These are phyloP conservation scores for Ophiostoma angusticollis DNA, from an alignment of 2,329 filamentous ascomycete species.

Conservation along the genomic window DNA sequence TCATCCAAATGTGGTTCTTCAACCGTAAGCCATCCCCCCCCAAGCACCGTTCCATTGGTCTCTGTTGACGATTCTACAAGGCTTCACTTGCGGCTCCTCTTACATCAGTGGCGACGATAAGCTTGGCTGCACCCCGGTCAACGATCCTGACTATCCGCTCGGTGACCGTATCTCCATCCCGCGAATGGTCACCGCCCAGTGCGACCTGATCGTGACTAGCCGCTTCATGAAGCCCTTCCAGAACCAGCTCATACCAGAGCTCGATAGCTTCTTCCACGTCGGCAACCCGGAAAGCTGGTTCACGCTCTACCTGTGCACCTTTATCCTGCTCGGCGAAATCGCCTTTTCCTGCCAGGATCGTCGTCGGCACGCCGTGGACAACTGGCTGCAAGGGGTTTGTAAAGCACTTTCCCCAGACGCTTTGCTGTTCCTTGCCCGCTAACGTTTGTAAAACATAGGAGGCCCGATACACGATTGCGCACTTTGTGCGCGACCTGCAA, in stretches of 20 bases:
- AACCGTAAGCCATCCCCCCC: slow-evolving; percentile 26
- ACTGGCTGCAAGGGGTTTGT: slow-evolving; percentile 15
- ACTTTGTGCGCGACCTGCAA: slow-evolving; percentile 32
- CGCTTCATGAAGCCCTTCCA: slow-evolving; percentile 24
- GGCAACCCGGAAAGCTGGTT: slow-evolving; percentile 23
- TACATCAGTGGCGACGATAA: slow-evolving; percentile 28
- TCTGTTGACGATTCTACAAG: slow-evolving; percentile 19
- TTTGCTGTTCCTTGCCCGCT: neutral
- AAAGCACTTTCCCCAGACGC: neutral
- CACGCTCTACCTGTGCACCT: slow-evolving; percentile 27
- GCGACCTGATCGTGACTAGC: slow-evolving; percentile 29
- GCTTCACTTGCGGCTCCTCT: slow-evolving; percentile 31
- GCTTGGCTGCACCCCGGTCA: slow-evolving; percentile 27
- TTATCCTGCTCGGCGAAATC: slow-evolving; percentile 31
- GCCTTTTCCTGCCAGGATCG: slow-evolving; percentile 28
- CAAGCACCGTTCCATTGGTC: too few species aligned
- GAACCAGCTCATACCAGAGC: slow-evolving; percentile 21
- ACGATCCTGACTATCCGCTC: slow-evolving; percentile 25
- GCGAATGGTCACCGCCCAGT: slow-evolving; percentile 32
- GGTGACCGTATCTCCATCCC: slow-evolving; percentile 26
- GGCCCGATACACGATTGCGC: slow-evolving; percentile 27
- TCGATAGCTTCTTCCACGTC: slow-evolving; percentile 24
- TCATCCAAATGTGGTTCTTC: slow-evolving; percentile 34
- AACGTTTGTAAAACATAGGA: slow-evolving; percentile 12
- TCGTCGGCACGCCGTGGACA: slow-evolving; percentile 29